Base-by-base conservation (phyloP, 305 asterid species). In the Withania somnifera region DNA sequence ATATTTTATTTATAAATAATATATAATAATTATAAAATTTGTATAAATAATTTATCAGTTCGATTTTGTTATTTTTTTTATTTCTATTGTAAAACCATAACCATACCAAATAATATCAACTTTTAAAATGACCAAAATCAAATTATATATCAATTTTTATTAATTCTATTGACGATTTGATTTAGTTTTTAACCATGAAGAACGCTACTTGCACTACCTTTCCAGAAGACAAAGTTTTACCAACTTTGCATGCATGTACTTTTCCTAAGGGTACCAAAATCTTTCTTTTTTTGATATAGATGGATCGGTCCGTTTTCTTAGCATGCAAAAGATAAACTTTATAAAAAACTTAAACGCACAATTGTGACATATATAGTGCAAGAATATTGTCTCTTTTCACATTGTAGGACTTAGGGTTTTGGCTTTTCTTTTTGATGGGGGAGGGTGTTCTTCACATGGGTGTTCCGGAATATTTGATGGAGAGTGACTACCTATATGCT, bases 401-500 rank as follows among this genome's bases (percentile, higher is more conserved):
- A 26, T 47, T 26, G 60, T 26, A 26, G 79, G 79, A n/a, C 79
- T 47, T 73, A 47, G 24, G 60, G 26, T 24, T 73, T 73, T 73
- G 60, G 42, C 60, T 1, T 73, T 73, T 26, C 42, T 26, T 47
- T 73, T 14, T 17, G 42, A 26, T 26, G 7, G 78, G 26, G 47
- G 79, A 47, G 79, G 40, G 79, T 73, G 79, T 73, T 73, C 60
- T 15, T 73, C 79, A 73, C 79, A 73, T 73, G 79, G 60, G 60
- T 24, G 22, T 47, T 73, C 60, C 1, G 14, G 60, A 73, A 73
- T 73, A 73, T 73, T 4, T 73, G 24, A 40, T 24, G 36, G 79
- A 73, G 79, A 45, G 60, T 47, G 79, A 45, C 60, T 47, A 47
- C 42, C 42, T 47, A 73, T 47, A 47, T 73, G 24, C 79, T 47